Evolutionary conservation across 768 basidiomycete genomes (phyloP).

Genomic region (Xerocomus brunneocitrinus): DNA sequence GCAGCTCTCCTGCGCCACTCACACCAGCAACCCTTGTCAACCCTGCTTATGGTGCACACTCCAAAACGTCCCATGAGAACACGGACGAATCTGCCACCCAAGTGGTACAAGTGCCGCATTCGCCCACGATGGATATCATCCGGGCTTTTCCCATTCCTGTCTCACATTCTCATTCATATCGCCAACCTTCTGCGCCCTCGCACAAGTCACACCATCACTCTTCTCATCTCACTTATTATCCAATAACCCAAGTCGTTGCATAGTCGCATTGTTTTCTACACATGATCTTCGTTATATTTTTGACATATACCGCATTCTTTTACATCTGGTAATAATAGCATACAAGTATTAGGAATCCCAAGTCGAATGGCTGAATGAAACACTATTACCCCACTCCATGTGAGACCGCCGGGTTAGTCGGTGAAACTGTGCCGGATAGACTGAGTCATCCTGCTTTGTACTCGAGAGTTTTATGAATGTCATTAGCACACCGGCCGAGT

Average conservation of each 20-base stretch:
- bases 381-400: not conserved
- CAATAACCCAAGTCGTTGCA: constrained; percentile 22
- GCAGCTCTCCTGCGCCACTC: constrained; percentile 31
- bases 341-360: not conserved
- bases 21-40: constrained; percentile 27
- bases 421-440: not conserved
- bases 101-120: constrained; percentile 20
- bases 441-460: constrained; percentile 2
- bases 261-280: constrained; percentile 7
- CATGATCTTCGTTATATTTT: constrained; percentile 28
- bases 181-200: constrained; percentile 16
- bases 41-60: constrained; percentile 16
- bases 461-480: too few relatives aligned
- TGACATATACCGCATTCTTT: constrained; percentile 27
- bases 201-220: constrained; percentile 25
- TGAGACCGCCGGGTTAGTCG: too few relatives aligned
- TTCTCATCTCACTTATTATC: constrained; percentile 21
- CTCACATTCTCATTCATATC: constrained; percentile 19
- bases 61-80: constrained; percentile 28
- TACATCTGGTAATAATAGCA: not conserved
- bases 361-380: not conserved
- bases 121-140: constrained; percentile 39
- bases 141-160: constrained; percentile 47
- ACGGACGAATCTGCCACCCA: constrained; percentile 25
- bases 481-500: constrained; percentile 2